phyloP scores from a whole-genome alignment of 1,284 basidiomycete genomes.

The Ganoderma leucocontextum region DNA sequence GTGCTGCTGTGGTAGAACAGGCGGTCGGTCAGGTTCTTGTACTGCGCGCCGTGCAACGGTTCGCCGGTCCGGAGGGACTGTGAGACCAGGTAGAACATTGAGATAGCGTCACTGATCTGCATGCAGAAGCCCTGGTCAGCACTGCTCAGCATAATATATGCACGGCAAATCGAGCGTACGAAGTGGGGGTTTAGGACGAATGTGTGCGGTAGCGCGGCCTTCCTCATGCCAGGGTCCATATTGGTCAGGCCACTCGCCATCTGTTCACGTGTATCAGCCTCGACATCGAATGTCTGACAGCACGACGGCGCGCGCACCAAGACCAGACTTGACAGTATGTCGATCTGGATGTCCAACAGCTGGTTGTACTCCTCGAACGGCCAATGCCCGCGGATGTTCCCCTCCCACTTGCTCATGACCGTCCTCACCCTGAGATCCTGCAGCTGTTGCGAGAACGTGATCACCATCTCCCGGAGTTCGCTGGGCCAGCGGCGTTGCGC shows the following conservation, averaged over 20 bases:
- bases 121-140: not conserved
- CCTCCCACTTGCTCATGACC: constrained; percentile 54
- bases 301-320: constrained; percentile 43
- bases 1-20: constrained; percentile 51
- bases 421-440: constrained; percentile 47
- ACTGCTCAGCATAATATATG: not conserved
- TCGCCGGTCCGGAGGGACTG: constrained; percentile 56
- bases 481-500: constrained; percentile 35
- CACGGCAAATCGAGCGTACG: constrained; percentile 39
- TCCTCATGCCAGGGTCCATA: constrained; percentile 48
- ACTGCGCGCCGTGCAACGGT: constrained; percentile 55
- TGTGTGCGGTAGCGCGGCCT: constrained; percentile 50
- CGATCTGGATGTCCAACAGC: constrained; percentile 49
- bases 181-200: constrained; percentile 58
- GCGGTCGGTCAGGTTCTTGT: constrained; percentile 51
- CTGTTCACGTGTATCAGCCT: constrained; percentile 35
- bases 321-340: constrained; percentile 52
- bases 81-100: constrained; percentile 53
- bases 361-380: constrained; percentile 55
- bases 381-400: constrained; percentile 60
- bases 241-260: constrained; percentile 51
- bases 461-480: constrained; percentile 43
- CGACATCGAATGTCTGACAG: not conserved
- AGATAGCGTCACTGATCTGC: constrained; percentile 56
- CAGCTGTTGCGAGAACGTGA: constrained; percentile 48